These are phyloP conservation scores for Erythrophleum fordii DNA, from an alignment of 306 rosid species.

Conservation along the genomic window DNA sequence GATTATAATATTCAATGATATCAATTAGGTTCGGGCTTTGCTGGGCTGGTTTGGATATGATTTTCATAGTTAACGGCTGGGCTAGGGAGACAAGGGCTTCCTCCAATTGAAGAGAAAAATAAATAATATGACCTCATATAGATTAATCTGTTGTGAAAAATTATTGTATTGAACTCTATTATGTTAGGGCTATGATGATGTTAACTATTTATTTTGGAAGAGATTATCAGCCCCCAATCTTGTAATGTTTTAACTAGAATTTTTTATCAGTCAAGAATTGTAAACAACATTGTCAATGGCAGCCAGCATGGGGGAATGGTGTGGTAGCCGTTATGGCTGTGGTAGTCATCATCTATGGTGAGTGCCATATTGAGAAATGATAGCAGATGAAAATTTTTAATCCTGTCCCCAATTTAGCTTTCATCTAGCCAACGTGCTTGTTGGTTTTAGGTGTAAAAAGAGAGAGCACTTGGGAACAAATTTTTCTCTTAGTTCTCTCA, in stretches of 20 bases:
- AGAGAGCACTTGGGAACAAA: neutral
- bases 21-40: constrained; percentile 14
- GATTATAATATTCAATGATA: neutral
- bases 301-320: neutral
- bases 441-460: neutral
- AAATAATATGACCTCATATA: neutral
- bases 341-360: neutral
- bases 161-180: constrained; percentile 17
- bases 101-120: neutral
- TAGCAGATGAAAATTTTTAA: neutral
- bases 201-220: constrained; percentile 17
- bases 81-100: constrained; percentile 18
- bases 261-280: neutral
- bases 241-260: neutral
- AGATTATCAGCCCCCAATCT: neutral
- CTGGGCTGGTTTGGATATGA: constrained; percentile 11
- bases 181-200: constrained; percentile 3
- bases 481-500: neutral
- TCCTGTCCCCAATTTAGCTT: neutral
- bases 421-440: neutral
- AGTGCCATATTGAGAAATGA: neutral
- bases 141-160: constrained; percentile 16
- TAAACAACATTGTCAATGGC: neutral
- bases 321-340: neutral
- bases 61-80: constrained; percentile 1